phyloP scores from a whole-genome alignment of 1,284 basidiomycete genomes.

The Rhizoctonia solani region DNA sequence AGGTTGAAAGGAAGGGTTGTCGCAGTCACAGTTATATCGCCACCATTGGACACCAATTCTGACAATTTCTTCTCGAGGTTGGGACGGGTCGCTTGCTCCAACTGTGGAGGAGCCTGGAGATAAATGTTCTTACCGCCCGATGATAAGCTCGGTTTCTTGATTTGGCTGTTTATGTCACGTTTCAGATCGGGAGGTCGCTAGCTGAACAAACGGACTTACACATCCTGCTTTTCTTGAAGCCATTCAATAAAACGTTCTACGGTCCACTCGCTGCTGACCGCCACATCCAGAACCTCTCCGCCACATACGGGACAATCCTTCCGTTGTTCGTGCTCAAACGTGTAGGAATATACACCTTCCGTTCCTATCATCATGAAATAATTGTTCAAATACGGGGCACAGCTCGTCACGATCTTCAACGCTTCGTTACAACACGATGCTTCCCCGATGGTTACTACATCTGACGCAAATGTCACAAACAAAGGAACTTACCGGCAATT shows the following conservation, averaged over 20 bases:
- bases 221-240: constrained; percentile 80
- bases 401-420: constrained; percentile 96
- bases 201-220: constrained; percentile 59
- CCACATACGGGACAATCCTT: constrained; percentile 97
- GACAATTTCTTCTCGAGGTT: constrained; percentile 86
- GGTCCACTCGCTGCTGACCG: constrained; percentile 70
- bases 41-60: constrained; percentile 76
- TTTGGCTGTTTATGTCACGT: constrained; percentile 63
- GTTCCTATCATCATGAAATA: constrained; percentile 99
- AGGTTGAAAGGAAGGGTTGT: constrained; percentile 85
- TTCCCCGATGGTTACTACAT: constrained; percentile 43
- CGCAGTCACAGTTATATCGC: constrained; percentile 86
- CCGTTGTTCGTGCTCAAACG: constrained; percentile 93
- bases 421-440: constrained; percentile 99
- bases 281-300: constrained; percentile 77
- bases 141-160: constrained; percentile 88
- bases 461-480: background rate
- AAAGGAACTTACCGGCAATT: constrained; percentile 71
- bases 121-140: constrained; percentile 71
- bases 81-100: constrained; percentile 83
- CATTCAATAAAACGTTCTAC: constrained; percentile 85
- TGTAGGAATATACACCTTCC: constrained; percentile 96
- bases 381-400: constrained; percentile 93
- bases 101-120: constrained; percentile 87
- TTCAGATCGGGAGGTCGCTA: background rate